Evolutionary conservation across 352 stramenopile species (phyloP), one percentile per base, ranked within the genome.

Genomic region (Plasmopara halstedii): DNA sequence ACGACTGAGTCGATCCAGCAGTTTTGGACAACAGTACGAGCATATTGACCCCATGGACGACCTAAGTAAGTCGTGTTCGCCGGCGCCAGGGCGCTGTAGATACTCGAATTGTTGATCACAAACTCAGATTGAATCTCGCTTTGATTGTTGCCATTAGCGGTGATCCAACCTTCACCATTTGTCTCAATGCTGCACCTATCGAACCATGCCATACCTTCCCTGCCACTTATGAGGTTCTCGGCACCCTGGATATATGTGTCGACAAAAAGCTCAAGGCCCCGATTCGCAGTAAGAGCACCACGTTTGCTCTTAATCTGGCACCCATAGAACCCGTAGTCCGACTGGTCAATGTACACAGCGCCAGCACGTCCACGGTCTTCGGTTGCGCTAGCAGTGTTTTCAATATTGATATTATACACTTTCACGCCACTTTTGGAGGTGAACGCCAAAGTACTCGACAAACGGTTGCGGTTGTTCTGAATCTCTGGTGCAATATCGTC

Each of bases 291-390:
- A 3, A 58, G 25, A 2, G 57, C 61, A 34, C 61, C 51, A 13
- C 58, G 57, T 33, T 61, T 55, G 4, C 46, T 46, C 5, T 46
- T 55, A 13, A 65, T 31, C 22, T 53, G 56, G 35, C 50, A 65
- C 2, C 29, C 56, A 35, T 65, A 65, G 25, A 65, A 57, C 2
- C 51, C 57, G 49, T 62, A 62, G 46, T 65, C 40, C 15, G 46
- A 55, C 26, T 34, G 51, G 22, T 65, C 47, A 15, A 65, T 46
- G 27, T 57, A 57, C 18, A 65, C 46, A 15, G 56, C 56, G 13
- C 56, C 23, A 14, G 56, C 51, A 17, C 61, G 56, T 11, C 46
- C 51, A 11, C 53, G 45, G 32, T 59, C 54, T 6, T 50, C 56
- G 27, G 50, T 50, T 19, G 56, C 59, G 44, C 59, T 64, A 22